A percentile compares a stretch with the other conserved stretches of the same genome.
Evolutionary conservation across 2,329 filamentous ascomycete genomes (phyloP).

Genomic region (Coniochaeta pulveracea): DNA sequence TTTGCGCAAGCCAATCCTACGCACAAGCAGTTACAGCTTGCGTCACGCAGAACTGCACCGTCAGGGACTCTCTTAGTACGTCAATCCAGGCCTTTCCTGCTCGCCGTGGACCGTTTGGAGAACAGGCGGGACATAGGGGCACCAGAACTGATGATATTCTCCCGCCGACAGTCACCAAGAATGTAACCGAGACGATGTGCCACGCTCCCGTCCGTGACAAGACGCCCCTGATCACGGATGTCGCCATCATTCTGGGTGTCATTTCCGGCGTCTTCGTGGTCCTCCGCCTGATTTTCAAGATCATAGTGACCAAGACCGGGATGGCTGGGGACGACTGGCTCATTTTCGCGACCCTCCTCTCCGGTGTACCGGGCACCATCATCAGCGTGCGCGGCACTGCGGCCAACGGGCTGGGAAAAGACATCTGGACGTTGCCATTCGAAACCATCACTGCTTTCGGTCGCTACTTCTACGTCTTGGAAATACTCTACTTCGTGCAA

Average conservation of each 20-base stretch:
- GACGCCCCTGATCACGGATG: neutral
- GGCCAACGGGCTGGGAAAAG: conserved; percentile 18
- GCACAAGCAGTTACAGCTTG: conserved; percentile 1
- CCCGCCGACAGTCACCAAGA: conserved; percentile 5
- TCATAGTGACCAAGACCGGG: conserved; percentile 14
- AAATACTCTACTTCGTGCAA: conserved; percentile 26
- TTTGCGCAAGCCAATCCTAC: neutral
- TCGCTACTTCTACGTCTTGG: conserved; percentile 20
- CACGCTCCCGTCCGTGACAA: conserved; percentile 7
- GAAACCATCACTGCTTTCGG: conserved; percentile 14
- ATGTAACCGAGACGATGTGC: conserved; percentile 11
- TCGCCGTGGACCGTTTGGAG: neutral
- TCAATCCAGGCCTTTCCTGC: neutral
- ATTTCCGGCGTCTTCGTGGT: conserved; percentile 22
- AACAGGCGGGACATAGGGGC: no score
- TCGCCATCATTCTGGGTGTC: conserved; percentile 13
- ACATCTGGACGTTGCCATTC: conserved; percentile 20
- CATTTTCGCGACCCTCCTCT: conserved; percentile 12
- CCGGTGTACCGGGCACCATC: conserved; percentile 12
- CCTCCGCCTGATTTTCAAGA: conserved; percentile 20
- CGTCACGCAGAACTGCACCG: neutral
- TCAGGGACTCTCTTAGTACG: conserved; percentile 2
- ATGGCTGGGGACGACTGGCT: conserved; percentile 20
- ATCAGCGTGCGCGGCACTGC: conserved; percentile 14
- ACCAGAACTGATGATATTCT: neutral